Evolutionary conservation across 352 stramenopile species (phyloP).

Genomic region (Phytophthora podocarpi): DNA sequence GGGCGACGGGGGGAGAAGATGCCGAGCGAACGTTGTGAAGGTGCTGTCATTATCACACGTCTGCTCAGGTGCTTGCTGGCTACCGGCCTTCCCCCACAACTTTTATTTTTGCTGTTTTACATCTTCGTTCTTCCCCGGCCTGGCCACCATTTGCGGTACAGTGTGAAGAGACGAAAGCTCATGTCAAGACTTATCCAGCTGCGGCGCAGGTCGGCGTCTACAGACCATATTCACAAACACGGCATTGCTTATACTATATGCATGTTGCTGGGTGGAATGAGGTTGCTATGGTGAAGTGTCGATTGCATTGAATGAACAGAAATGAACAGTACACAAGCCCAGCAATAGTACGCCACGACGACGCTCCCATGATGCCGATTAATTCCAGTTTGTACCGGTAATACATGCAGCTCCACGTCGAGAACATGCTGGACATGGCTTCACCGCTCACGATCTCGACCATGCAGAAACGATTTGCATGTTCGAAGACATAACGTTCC

Average conservation of each 20-base stretch:
- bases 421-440: too few species aligned
- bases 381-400: too few species aligned
- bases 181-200: slow-evolving; percentile 21
- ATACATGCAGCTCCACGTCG: too few species aligned
- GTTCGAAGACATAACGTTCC: too few species aligned
- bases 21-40: not conserved
- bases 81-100: slow-evolving; percentile 17
- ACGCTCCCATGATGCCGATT: too few species aligned
- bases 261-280: not conserved
- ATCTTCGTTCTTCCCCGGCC: slow-evolving; percentile 18
- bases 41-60: not conserved
- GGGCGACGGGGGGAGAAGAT: slow-evolving; percentile 8
- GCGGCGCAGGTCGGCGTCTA: slow-evolving; percentile 10
- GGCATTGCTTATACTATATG: slow-evolving; percentile 29
- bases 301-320: too few species aligned
- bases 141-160: slow-evolving; percentile 12
- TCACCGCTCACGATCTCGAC: too few species aligned
- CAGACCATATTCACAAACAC: slow-evolving; percentile 36
- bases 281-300: not conserved
- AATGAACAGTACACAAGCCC: too few species aligned
- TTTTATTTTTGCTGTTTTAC: slow-evolving; percentile 42
- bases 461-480: slow-evolving; percentile 20
- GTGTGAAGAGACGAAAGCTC: slow-evolving; percentile 14
- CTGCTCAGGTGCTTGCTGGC: slow-evolving; percentile 9
- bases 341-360: too few species aligned